These are phyloP conservation scores for Podila epicladia DNA, from an alignment of 192 early-diverging fungal species.

Conservation along the genomic window DNA sequence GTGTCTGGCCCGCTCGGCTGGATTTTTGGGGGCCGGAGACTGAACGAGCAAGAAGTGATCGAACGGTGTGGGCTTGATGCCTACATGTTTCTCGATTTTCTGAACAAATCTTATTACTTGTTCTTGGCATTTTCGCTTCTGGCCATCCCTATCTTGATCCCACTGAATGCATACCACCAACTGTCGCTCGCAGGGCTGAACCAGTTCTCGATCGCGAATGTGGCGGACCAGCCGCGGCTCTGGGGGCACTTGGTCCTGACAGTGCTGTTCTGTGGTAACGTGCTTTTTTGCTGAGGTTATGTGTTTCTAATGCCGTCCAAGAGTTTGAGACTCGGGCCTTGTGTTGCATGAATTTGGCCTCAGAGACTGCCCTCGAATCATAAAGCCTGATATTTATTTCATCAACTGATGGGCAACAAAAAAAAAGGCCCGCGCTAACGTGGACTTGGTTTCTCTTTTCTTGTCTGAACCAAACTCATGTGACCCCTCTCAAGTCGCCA, in stretches of 20 bases:
- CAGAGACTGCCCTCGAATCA: too few relatives aligned
- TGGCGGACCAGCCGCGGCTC: conserved; percentile 59
- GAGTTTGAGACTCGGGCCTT: background rate
- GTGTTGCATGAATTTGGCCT: background rate
- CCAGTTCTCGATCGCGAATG: conserved; percentile 74
- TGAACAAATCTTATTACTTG: conserved; percentile 70
- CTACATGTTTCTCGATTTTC: conserved; percentile 77
- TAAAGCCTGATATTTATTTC: too few relatives aligned
- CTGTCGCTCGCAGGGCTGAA: conserved; percentile 62
- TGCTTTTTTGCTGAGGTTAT: background rate
- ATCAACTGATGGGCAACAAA: too few relatives aligned
- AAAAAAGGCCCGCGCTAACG: background rate
- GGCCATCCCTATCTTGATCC: conserved; percentile 67
- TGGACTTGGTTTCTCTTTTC: background rate
- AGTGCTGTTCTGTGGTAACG: conserved; percentile 57
- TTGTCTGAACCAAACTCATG: background rate
- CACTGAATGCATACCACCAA: conserved; percentile 70
- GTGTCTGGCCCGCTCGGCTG: conserved; percentile 59
- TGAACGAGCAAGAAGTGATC: conserved; percentile 59
- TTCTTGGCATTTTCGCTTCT: conserved; percentile 66
- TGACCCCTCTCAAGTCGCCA: conserved; percentile 22
- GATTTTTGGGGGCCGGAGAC: conserved; percentile 60
- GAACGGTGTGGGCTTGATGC: conserved; percentile 71
- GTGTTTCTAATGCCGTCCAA: too few relatives aligned
- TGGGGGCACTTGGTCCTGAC: conserved; percentile 77